Evolutionary conservation across 176 grass and related monocot species (phyloP).

Genomic region (Aechmea fasciata): DNA sequence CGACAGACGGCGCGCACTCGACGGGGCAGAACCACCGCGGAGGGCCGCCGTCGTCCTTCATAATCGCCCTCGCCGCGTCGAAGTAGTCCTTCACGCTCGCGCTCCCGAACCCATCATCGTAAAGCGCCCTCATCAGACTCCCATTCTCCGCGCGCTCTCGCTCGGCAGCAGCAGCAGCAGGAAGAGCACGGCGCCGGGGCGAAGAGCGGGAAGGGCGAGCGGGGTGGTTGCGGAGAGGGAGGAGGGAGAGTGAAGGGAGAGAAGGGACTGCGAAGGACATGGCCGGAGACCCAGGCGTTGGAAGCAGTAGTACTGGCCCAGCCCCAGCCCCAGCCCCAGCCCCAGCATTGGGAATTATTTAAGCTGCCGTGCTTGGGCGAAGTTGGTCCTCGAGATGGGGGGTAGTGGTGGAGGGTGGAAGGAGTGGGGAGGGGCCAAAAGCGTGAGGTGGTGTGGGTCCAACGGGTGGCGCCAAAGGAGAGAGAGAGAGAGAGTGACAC

Average conservation of each 20-base stretch:
- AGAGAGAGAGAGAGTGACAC: too few relatives aligned
- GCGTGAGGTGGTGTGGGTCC: too few relatives aligned
- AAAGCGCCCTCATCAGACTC: conserved; percentile 24
- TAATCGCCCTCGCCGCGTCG: conserved; percentile 42
- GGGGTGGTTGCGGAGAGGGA: conserved; percentile 6
- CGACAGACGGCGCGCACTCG: conserved; percentile 43
- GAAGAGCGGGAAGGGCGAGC: background rate
- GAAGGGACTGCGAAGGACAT: conserved; percentile 21
- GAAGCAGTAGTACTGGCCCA: too few relatives aligned
- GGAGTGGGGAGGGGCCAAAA: too few relatives aligned
- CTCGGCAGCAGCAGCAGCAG: background rate
- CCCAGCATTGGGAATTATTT: too few relatives aligned
- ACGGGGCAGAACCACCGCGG: conserved; percentile 88
- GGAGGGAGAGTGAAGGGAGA: background rate
- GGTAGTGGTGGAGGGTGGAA: too few relatives aligned
- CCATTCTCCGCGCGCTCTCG: background rate
- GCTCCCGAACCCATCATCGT: conserved; percentile 76
- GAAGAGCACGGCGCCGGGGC: too few relatives aligned
- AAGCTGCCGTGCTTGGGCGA: too few relatives aligned
- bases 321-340: too few relatives aligned
- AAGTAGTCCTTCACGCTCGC: conserved; percentile 74
- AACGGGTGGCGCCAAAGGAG: too few relatives aligned
- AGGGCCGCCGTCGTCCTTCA: conserved; percentile 51
- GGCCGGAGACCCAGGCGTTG: background rate
- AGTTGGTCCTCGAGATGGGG: too few relatives aligned